Evolutionary conservation across 2,329 filamentous ascomycete genomes (phyloP).

Genomic region (Neonectria faginata): DNA sequence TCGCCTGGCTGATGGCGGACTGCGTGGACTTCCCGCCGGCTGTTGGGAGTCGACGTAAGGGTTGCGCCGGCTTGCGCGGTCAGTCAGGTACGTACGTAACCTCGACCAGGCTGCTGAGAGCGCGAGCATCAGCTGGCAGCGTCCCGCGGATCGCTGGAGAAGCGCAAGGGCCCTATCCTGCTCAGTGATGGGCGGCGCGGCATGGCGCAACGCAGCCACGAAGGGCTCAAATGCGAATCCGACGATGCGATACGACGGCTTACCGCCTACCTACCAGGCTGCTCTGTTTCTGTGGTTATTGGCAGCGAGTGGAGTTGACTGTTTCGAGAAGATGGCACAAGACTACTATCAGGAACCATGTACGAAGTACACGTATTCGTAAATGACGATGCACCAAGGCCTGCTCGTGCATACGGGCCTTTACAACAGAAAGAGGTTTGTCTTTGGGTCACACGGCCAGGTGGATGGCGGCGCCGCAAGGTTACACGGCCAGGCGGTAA

Average conservation of each 20-base stretch:
- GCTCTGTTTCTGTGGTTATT: constrained; percentile 20
- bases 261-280: constrained; percentile 36
- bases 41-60: not conserved
- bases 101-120: constrained; percentile 10
- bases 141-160: constrained; percentile 3
- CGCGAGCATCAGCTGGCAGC: constrained; percentile 6
- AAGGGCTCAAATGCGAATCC: constrained; percentile 19
- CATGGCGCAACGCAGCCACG: constrained; percentile 17
- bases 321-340: constrained; percentile 25
- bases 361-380: constrained; percentile 17
- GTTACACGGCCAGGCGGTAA: constrained; percentile 38
- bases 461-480: constrained; percentile 18
- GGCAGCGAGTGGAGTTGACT: not conserved
- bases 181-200: constrained; percentile 24
- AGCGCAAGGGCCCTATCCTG: constrained; percentile 2
- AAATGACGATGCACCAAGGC: not conserved
- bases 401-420: not conserved
- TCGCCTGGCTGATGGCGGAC: constrained; percentile 11
- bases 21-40: not conserved
- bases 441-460: constrained; percentile 38
- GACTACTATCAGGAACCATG: constrained; percentile 25
- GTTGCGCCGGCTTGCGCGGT: constrained; percentile 12
- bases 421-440: not conserved
- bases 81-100: constrained; percentile 1
- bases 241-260: constrained; percentile 21